Base-by-base conservation (phyloP, 2,329 filamentous ascomycete species). In the Monilinia aucupariae region DNA sequence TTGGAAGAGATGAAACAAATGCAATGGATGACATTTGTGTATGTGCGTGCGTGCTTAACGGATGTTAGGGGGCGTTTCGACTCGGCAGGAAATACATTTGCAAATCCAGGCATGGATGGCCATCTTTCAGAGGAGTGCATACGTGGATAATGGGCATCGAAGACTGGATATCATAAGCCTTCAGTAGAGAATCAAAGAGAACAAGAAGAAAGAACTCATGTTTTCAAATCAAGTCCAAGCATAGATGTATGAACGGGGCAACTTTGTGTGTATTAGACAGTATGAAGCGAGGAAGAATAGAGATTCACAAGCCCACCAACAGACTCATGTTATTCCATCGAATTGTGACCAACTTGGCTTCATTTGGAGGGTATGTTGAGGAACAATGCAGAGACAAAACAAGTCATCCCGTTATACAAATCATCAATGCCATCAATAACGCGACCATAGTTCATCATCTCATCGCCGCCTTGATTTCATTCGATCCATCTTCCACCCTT, bases 1-100 rank as follows among this genome's bases (percentile, higher is more conserved):
- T 15, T 25, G 20, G 20, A 15, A 45, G 22, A 25, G 27, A 47
- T 10, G 13, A 22, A 47, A 20, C 12, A 47, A 17, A 20, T 34
- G 30, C 22, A 56, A 20, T 34, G 20, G 27, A 43, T 0, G 20
- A 34, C 15, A 34, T 15, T 20, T 45, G n/a, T 56, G 53, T 45
- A 17, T 15, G 25, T 20, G 49, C 27, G 25, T 13, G 49, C 27
- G 48, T 53, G 49, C 32, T 53, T 27, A 41, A 30, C 32, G 25
- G 39, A 17, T 61, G 37, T 47, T 48, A 53, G 22, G 59, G 59
- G 59, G 59, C 59, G 59, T 61, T 61, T 47, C 43, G 27, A 45
- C 30, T 45, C 27, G 41, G 41, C 41, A 32, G 53, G 53, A 56
- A 56, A 25, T 34, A 47, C 41, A 56, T 47, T 30, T 45, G 41